These are phyloP conservation scores for Calycina marina DNA, from an alignment of 2,329 filamentous ascomycete species.

Conservation along the genomic window DNA sequence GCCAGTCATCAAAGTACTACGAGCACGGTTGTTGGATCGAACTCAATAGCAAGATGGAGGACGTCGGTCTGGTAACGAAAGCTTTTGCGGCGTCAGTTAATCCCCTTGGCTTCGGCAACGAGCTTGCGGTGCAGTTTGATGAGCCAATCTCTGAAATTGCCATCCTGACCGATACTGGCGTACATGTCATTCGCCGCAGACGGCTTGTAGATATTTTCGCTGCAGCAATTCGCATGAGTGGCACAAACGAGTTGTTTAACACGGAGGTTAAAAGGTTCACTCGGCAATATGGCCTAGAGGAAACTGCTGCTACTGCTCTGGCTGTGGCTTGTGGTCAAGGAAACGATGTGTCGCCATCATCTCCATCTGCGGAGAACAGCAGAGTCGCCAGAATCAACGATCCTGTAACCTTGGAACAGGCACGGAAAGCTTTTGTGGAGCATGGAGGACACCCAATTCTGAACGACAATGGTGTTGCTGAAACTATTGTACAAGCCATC, in stretches of 20 bases:
- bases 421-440: slow-evolving; percentile 78
- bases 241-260: slow-evolving; percentile 68
- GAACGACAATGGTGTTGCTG: slow-evolving; percentile 57
- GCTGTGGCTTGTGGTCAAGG: slow-evolving; percentile 93
- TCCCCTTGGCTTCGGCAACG: slow-evolving; percentile 79
- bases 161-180: slow-evolving; percentile 77
- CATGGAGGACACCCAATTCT: slow-evolving; percentile 78
- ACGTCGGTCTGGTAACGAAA: slow-evolving; percentile 61
- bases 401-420: slow-evolving; percentile 71
- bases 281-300: slow-evolving; percentile 70
- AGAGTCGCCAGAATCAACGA: slow-evolving; percentile 61
- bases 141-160: slow-evolving; percentile 69
- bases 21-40: slow-evolving; percentile 74
- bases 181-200: slow-evolving; percentile 72
- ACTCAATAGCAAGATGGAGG: slow-evolving; percentile 59
- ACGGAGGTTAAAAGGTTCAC: slow-evolving; percentile 73
- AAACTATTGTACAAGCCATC: slow-evolving; percentile 47
- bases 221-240: slow-evolving; percentile 56
- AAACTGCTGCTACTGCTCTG: slow-evolving; percentile 79
- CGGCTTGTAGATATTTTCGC: slow-evolving; percentile 88
- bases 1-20: slow-evolving; percentile 34
- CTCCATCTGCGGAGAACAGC: slow-evolving; percentile 42
- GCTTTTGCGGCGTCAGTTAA: slow-evolving; percentile 54
- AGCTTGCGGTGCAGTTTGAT: slow-evolving; percentile 93
- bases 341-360: slow-evolving; percentile 46